Conservation (phyloP, 2,329 filamentous ascomycete species). For the Elsinoe ampelina region DNA sequence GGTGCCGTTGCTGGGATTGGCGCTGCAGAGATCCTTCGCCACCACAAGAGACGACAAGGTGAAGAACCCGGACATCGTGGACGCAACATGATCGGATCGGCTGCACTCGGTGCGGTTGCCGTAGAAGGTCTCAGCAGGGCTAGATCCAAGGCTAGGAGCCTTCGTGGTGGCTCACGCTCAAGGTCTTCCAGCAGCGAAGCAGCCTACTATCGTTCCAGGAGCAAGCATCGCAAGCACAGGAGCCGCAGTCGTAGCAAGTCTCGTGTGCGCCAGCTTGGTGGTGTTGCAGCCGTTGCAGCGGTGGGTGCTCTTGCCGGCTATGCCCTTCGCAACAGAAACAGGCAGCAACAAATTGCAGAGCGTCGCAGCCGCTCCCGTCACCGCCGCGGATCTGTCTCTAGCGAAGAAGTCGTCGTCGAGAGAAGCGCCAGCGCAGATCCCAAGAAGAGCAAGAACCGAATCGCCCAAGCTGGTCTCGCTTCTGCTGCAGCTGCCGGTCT, state of each 20-base stretch:
- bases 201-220: constrained; percentile 27
- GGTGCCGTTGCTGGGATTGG: constrained; percentile 52
- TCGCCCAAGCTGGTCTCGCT: constrained; percentile 53
- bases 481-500: constrained; percentile 55
- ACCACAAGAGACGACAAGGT: constrained; percentile 48
- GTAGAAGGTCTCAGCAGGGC: constrained; percentile 48
- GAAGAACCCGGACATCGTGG: constrained; percentile 43
- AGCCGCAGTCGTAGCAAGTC: constrained; percentile 23
- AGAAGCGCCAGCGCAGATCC: constrained; percentile 32
- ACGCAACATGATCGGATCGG: constrained; percentile 49
- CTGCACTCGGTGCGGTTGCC: constrained; percentile 51
- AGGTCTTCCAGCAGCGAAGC: constrained; percentile 22
- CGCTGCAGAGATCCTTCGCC: constrained; percentile 51
- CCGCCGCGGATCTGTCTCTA: constrained; percentile 32
- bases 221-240: constrained; percentile 24
- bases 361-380: constrained; percentile 37
- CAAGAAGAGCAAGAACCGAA: constrained; percentile 48
- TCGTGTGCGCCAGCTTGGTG: constrained; percentile 45
- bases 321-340: constrained; percentile 40
- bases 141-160: constrained; percentile 31
- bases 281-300: constrained; percentile 51
- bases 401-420: constrained; percentile 17
- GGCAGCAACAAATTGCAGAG: constrained; percentile 37
- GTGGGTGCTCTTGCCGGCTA: constrained; percentile 50
- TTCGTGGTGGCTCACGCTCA: constrained; percentile 26